phyloP scores from a whole-genome alignment of 108 stramenopile genomes.

The Skeletonema grethae region DNA sequence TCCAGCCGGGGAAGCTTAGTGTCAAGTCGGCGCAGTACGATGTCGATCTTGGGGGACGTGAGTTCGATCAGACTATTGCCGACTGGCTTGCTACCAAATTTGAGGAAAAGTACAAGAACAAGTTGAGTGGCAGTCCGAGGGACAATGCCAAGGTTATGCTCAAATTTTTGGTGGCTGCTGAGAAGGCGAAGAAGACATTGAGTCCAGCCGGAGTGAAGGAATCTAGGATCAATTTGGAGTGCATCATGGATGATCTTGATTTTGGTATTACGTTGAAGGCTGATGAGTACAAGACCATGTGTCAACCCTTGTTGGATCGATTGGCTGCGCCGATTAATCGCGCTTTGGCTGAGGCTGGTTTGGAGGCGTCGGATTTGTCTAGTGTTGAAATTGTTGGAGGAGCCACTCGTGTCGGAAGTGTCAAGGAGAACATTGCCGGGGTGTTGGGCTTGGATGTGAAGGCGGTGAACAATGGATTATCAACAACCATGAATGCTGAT shows the following conservation, averaged over 20 bases:
- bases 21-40: constrained; percentile 86
- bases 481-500: constrained; percentile 98
- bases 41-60: constrained; percentile 89
- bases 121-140: constrained; percentile 77
- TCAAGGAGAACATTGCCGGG: constrained; percentile 81
- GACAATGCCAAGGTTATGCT: constrained; percentile 84
- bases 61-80: constrained; percentile 91
- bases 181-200: constrained; percentile 99
- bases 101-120: constrained; percentile 82
- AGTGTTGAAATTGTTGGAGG: constrained; percentile 97
- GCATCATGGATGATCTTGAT: constrained; percentile 93
- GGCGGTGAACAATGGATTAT: constrained; percentile 82
- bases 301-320: constrained; percentile 78
- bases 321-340: constrained; percentile 83
- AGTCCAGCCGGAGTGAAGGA: constrained; percentile 95
- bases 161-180: constrained; percentile 93
- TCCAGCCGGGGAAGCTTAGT: constrained; percentile 88
- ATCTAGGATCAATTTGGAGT: constrained; percentile 92
- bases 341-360: constrained; percentile 82
- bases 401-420: constrained; percentile 85
- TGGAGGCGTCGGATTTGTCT: constrained; percentile 70
- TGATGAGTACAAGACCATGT: constrained; percentile 86
- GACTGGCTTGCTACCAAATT: constrained; percentile 91
- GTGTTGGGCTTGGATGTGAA: constrained; percentile 71
- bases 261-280: constrained; percentile 81